Conservation (phyloP, 1,284 basidiomycete genomes). For the Ustilago shanxiensis region DNA sequence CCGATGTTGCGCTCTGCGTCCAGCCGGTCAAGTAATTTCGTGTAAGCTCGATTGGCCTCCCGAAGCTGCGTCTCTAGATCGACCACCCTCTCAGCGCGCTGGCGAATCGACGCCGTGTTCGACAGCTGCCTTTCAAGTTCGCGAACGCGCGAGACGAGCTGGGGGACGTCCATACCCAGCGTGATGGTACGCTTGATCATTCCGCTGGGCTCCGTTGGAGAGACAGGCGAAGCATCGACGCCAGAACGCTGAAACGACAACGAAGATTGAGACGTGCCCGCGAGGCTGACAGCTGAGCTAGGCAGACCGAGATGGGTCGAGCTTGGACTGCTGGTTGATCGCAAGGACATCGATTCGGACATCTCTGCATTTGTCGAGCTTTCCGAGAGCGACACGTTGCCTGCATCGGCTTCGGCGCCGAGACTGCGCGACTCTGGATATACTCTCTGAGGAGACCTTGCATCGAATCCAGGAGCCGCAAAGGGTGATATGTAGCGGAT, state of each 20-base stretch:
- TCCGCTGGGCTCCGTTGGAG: constrained; percentile 3
- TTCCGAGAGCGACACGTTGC: constrained; percentile 14
- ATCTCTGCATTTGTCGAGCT: constrained; percentile 5
- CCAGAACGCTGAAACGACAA: constrained; percentile 5
- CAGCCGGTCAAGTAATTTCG: constrained; percentile 32
- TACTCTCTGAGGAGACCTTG: constrained; percentile 9
- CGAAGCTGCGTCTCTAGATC: constrained; percentile 49
- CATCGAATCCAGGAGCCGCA: constrained; percentile 23
- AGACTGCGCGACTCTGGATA: constrained; percentile 7
- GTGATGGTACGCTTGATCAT: constrained; percentile 57
- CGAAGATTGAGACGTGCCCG: constrained; percentile 23
- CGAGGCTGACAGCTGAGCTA: constrained; percentile 27
- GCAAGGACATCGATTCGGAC: constrained; percentile 38
- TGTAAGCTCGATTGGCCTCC: constrained; percentile 34
- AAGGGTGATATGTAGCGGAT: constrained; percentile 47
- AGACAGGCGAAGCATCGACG: background rate
- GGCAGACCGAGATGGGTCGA: constrained; percentile 34
- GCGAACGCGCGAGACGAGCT: constrained; percentile 46
- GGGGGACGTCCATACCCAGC: constrained; percentile 55
- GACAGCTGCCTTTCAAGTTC: constrained; percentile 52
- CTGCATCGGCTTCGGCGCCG: constrained; percentile 6
- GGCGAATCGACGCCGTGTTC: constrained; percentile 32
- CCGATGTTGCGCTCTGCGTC: constrained; percentile 41
- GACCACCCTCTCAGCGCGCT: constrained; percentile 34
- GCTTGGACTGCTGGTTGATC: constrained; percentile 36